Base-by-base conservation (phyloP, 208 protist genomes). In the Leishmania mexicana region DNA sequence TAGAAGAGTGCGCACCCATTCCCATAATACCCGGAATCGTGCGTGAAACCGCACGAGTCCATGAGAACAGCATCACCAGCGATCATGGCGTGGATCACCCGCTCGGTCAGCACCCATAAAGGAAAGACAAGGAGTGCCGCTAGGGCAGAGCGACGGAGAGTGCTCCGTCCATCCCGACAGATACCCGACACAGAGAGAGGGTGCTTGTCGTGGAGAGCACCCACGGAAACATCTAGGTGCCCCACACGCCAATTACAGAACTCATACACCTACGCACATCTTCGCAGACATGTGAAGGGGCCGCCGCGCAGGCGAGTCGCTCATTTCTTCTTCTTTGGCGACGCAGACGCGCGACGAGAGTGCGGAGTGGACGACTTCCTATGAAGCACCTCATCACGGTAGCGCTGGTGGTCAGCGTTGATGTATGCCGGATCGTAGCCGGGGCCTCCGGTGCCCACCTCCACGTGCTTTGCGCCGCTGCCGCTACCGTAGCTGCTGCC, bases 381-480 rank as follows among this genome's bases (percentile, higher is more conserved):
- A 76, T 89, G 89, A 71, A 95, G 78, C 15, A 96, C 42, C 57
- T 90, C 83, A 70, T 96, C 89, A 71, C 88, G 90, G 92, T 93
- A 96, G 64, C 84, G 81, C 28, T 89, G 87, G 83, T 98, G 95
- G 81, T 98, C 95, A 13, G 85, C 80, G 81, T 86, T 92, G 84
- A 98, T 81, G 88, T 96, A 98, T 60, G 94, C 93, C 15, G 91
- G 89, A 74, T 98, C 89, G 82, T 95, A 95, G 77, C 81, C 86
- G 42, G 87, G 84, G 62, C 87, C 84, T 51, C 85, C 87, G 19
- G 89, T 86, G 70, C 89, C 87, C 21, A 87, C 68, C 80, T 90
- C 88, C 51, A 87, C 67, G 47, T 62, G 15, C 75, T 49, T 74
- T 71, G 51, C 68, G 70, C 47, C 74, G 62, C 62, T 60, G 70